Evolutionary conservation across 805 yeast species (phyloP).

Genomic region (Metschnikowia aberdeeniae): DNA sequence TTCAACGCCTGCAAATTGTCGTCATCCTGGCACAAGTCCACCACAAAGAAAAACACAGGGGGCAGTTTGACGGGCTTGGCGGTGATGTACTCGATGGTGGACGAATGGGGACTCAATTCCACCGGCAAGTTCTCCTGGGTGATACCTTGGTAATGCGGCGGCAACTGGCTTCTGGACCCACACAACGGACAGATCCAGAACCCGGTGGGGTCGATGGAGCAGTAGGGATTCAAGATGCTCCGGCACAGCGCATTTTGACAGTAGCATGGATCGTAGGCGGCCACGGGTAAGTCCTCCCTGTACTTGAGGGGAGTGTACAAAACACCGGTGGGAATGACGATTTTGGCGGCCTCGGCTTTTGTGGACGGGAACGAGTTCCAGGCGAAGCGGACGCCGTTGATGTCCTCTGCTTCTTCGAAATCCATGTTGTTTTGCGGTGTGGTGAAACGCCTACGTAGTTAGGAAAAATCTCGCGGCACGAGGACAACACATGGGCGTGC

Average conservation of each 20-base stretch:
- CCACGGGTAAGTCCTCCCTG: slow-evolving; percentile 69
- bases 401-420: slow-evolving; percentile 43
- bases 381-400: slow-evolving; percentile 43
- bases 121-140: slow-evolving; percentile 74
- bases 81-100: slow-evolving; percentile 83
- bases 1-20: slow-evolving; percentile 83
- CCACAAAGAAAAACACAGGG: slow-evolving; percentile 80
- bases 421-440: slow-evolving; percentile 22
- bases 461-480: slow-evolving; percentile 15
- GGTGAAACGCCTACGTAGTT: too few relatives aligned
- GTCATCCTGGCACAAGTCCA: slow-evolving; percentile 85
- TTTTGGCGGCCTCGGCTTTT: slow-evolving; percentile 81
- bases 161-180: slow-evolving; percentile 70
- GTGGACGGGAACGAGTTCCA: slow-evolving; percentile 83
- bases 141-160: slow-evolving; percentile 75
- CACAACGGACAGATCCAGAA: slow-evolving; percentile 90
- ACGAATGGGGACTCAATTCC: slow-evolving; percentile 63
- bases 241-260: slow-evolving; percentile 79
- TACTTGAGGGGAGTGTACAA: slow-evolving; percentile 90
- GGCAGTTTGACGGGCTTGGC: slow-evolving; percentile 78
- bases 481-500: slow-evolving; percentile 23
- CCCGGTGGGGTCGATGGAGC: slow-evolving; percentile 71
- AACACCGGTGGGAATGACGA: slow-evolving; percentile 92
- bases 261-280: slow-evolving; percentile 79
- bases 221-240: slow-evolving; percentile 82